phyloP scores from a whole-genome alignment of 768 basidiomycete genomes.

The Boletus eberwhitei region DNA sequence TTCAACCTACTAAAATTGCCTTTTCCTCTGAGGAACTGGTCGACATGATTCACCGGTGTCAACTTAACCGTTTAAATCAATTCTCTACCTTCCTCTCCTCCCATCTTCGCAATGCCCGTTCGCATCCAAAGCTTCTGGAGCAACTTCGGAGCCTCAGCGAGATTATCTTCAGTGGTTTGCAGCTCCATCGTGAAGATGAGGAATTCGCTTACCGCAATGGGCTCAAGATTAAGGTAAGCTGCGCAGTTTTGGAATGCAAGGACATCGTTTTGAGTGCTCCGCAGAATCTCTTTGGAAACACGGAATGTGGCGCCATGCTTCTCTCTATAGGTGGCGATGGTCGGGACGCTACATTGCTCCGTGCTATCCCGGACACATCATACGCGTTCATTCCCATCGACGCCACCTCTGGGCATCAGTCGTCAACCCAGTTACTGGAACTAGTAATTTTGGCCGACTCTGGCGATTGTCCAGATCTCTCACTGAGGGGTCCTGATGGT shows the following conservation, averaged over 20 bases:
- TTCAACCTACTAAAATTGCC: slow-evolving; percentile 63
- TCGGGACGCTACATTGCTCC: slow-evolving; percentile 49
- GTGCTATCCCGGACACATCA: slow-evolving; percentile 55
- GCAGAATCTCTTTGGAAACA: slow-evolving; percentile 79
- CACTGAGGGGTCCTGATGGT: slow-evolving; percentile 59
- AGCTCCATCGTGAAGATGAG: slow-evolving; percentile 65
- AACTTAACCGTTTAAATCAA: slow-evolving; percentile 72
- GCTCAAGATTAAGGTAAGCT: slow-evolving; percentile 58
- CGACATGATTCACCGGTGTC: slow-evolving; percentile 65
- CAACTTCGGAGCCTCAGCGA: slow-evolving; percentile 57
- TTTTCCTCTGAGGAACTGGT: slow-evolving; percentile 68
- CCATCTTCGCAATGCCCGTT: slow-evolving; percentile 59
- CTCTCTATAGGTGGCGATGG: slow-evolving; percentile 54
- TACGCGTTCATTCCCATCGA: slow-evolving; percentile 67
- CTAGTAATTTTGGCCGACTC: slow-evolving; percentile 68
- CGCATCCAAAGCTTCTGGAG: slow-evolving; percentile 57
- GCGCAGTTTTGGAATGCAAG: slow-evolving; percentile 11
- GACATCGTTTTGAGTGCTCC: slow-evolving; percentile 20
- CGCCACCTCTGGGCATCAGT: slow-evolving; percentile 44
- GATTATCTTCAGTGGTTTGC: slow-evolving; percentile 62
- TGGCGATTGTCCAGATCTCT: slow-evolving; percentile 61
- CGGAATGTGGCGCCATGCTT: slow-evolving; percentile 75
- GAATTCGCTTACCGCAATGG: slow-evolving; percentile 64
- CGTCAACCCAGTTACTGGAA: slow-evolving; percentile 57
- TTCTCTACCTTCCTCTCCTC: slow-evolving; percentile 66